Base-by-base conservation (phyloP, 805 yeast genomes). In the Alloascoidea hylecoeti region DNA sequence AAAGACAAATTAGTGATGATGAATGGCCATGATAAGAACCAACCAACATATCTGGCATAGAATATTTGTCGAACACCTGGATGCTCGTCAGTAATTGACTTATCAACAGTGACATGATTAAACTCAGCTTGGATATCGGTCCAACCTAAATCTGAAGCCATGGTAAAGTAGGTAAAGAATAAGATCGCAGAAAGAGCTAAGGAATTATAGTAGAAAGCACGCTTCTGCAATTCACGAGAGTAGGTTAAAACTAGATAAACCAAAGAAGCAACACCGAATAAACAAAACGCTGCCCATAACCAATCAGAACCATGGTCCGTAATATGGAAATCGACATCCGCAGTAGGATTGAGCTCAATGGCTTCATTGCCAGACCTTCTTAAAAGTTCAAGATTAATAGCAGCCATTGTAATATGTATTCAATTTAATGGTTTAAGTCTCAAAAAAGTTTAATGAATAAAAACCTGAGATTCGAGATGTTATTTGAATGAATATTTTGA, bases 291-390 rank as follows among this genome's bases (percentile, higher is more conserved):
- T 1, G 82, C 68, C 81, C 81, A 76, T 45, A 70, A 61, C 81
- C 80, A 76, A 51, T 70, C 71, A 5, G 80, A 72, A 51, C 84
- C 82, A 47, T 68, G 72, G 12, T 50, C 43, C 9, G 79, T 74
- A 19, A 76, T 42, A 39, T 66, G 67, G 49, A 72, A 64, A 44
- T 72, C 78, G 37, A 64, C 55, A 15, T 52, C 55, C 4, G 57
- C 43, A 35, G 66, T 57, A 5, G 70, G 67, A 45, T 73, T 73
- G 39, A 65, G 46, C 4, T 44, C 39, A 15, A 68, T 48, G 6
- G 68, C 73, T n/a, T n/a, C n/a, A n/a, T n/a, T n/a, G n/a, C n/a
- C n/a, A n/a, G n/a, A n/a, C n/a, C n/a, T n/a, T n/a, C n/a, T n/a
- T n/a, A n/a, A n/a, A n/a, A n/a, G n/a, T n/a, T n/a, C n/a, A n/a